Percentiles rank a stretch among this genome's conserved stretches.
phyloP scores from a whole-genome alignment of 345 rosid genomes.

The Arabis alpina region DNA sequence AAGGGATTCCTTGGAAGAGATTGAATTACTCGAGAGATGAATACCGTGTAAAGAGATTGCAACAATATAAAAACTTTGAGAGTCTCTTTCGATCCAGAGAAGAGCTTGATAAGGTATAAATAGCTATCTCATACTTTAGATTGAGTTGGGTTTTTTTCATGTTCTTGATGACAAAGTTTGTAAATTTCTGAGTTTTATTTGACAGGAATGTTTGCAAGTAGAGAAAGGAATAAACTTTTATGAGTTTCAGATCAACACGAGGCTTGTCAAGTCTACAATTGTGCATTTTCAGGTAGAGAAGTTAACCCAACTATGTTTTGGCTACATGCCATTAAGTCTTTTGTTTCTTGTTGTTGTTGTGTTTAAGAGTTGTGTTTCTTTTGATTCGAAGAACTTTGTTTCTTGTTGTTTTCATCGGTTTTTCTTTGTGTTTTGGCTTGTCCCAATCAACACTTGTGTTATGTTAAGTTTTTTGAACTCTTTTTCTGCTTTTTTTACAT shows the following conservation, averaged over 20 bases:
- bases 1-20: conserved; percentile 95
- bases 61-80: conserved; percentile 78
- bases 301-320: conserved; percentile 9
- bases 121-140: too few species aligned
- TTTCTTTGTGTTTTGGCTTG: too few species aligned
- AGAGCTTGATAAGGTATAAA: conserved; percentile 67
- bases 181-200: neutral
- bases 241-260: conserved; percentile 86
- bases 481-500: too few species aligned
- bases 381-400: too few species aligned
- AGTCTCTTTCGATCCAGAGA: conserved; percentile 58
- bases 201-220: conserved; percentile 74
- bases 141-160: too few species aligned
- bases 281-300: conserved; percentile 89
- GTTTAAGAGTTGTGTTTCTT: too few species aligned
- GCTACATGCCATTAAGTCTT: too few species aligned
- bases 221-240: conserved; percentile 73
- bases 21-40: conserved; percentile 68
- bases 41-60: conserved; percentile 73
- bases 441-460: too few species aligned
- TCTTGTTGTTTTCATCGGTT: too few species aligned
- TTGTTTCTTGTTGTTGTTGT: too few species aligned
- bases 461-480: too few species aligned
- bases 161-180: too few species aligned
- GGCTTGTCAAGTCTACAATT: conserved; percentile 88